Base-by-base conservation (phyloP, 441 rosid genomes). In the Croton laevigatus region DNA sequence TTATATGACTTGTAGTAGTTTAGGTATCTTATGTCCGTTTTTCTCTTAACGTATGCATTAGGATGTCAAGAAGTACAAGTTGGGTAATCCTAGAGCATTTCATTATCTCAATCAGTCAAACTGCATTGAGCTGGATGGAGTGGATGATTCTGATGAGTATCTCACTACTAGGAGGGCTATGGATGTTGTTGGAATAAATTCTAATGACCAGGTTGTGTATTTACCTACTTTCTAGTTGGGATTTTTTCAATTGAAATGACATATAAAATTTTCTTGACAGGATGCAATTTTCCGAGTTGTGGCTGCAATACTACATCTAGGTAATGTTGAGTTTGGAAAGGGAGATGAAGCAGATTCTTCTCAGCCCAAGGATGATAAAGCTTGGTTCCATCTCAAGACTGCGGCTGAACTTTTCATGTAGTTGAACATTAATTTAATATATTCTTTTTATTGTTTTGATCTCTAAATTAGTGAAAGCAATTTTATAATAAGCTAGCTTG, bases 261-360 rank as follows among this genome's bases (percentile, higher is more conserved):
- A 61, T 59, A 79, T 76, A 69, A 80, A 54, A 48, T 68, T 62
- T 71, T 54, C 73, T 64, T 63, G 71, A 19, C 80, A 95, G 99
- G 96, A 95, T 79, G 97, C 85, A 19, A 86, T 95, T 76, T 95
- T 95, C 72, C 89, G 89, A 27, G 90, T 92, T 78, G 94, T 95
- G 73, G 99, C 99, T 74, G 97, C 97, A 70, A 87, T 95, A 80
- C 92, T 95, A 69, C 98, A 95, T 86, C 84, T 95, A 71, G 99
- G 99, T 59, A 95, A 95, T 75, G 77, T 92, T 57, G 93, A 90
- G 78, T 92, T 95, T 76, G 81, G 75, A 32, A 95, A 89, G 85
- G 93, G 90, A 58, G 87, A 81, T 53, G 99, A 95, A 73, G 49
- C 79, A 52, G 99, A 92, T 84, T 84, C 89, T 73, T 82, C 98